phyloP scores from a whole-genome alignment of 768 basidiomycete genomes.

The Sporobolomyces pararoseus region DNA sequence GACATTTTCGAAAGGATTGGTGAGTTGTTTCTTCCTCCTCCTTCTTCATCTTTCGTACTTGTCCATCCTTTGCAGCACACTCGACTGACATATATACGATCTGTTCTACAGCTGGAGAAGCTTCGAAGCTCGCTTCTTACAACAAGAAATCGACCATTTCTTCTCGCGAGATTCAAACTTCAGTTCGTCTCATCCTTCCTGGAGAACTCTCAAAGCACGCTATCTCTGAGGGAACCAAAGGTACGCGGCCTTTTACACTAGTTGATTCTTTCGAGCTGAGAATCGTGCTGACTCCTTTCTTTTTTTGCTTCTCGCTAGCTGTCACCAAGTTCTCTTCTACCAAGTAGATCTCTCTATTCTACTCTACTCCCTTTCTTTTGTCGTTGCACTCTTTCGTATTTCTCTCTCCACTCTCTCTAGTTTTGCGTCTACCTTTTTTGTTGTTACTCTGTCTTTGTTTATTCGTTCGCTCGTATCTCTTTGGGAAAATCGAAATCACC shows the following conservation, averaged over 20 bases:
- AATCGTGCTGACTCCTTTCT: not conserved
- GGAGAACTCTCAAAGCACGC: constrained; percentile 86
- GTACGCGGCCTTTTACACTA: constrained; percentile 43
- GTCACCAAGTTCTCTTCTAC: constrained; percentile 37
- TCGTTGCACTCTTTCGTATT: constrained; percentile 30
- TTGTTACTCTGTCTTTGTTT: too few species aligned
- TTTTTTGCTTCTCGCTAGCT: not conserved
- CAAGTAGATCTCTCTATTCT: constrained; percentile 70
- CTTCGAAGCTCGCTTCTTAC: constrained; percentile 79
- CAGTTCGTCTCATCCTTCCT: constrained; percentile 93
- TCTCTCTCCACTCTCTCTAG: not conserved
- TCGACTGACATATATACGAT: constrained; percentile 12
- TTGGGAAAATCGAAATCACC: too few species aligned
- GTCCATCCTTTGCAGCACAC: too few species aligned
- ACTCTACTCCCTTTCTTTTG: constrained; percentile 57
- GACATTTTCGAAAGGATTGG: constrained; percentile 55
- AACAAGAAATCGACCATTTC: constrained; percentile 99
- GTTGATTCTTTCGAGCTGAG: not conserved
- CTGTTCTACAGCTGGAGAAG: constrained; percentile 53
- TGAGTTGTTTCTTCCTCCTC: not conserved
- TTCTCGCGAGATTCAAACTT: constrained; percentile 95
- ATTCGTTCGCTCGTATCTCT: too few species aligned
- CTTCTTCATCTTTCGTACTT: not conserved
- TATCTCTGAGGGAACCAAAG: constrained; percentile 90
- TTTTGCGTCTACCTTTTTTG: too few species aligned